Evolutionary conservation across 108 stramenopile genomes (phyloP).

Genomic region (Pseudonitzschia pungens): DNA sequence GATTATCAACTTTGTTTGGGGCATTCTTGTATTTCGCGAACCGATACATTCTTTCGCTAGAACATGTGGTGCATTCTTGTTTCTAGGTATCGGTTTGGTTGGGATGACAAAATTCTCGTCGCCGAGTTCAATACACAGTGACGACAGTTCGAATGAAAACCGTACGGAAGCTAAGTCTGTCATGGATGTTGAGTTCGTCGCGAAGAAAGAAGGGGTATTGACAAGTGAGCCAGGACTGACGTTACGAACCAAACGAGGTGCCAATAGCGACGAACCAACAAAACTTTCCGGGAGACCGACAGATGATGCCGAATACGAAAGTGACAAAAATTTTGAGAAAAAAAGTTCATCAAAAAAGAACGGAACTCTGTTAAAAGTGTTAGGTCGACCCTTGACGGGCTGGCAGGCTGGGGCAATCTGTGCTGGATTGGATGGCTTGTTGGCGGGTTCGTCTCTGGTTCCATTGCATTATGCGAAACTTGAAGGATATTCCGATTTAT

Average conservation of each 20-base stretch:
- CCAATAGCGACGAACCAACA: background rate
- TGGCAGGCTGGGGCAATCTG: conserved; percentile 46
- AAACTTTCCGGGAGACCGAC: background rate
- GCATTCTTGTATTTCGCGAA: conserved; percentile 64
- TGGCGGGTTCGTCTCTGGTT: conserved; percentile 45
- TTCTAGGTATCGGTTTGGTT: conserved; percentile 31
- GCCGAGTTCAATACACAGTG: background rate
- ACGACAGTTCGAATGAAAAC: background rate
- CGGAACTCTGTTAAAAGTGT: background rate
- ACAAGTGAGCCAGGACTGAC: background rate
- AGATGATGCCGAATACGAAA: background rate
- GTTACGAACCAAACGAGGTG: background rate
- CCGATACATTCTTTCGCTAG: conserved; percentile 24
- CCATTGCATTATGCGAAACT: conserved; percentile 57
- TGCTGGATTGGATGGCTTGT: conserved; percentile 48
- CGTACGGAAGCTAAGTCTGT: background rate
- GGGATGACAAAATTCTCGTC: conserved; percentile 44
- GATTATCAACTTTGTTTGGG: conserved; percentile 54
- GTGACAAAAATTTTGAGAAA: background rate
- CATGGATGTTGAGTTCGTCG: background rate
- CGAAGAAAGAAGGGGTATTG: background rate
- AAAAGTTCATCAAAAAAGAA: background rate
- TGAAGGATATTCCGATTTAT: conserved; percentile 21
- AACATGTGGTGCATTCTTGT: conserved; percentile 18
- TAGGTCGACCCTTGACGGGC: conserved; percentile 21